Conservation (phyloP, 1,284 basidiomycete genomes). For the Trichosporon faecale region DNA sequence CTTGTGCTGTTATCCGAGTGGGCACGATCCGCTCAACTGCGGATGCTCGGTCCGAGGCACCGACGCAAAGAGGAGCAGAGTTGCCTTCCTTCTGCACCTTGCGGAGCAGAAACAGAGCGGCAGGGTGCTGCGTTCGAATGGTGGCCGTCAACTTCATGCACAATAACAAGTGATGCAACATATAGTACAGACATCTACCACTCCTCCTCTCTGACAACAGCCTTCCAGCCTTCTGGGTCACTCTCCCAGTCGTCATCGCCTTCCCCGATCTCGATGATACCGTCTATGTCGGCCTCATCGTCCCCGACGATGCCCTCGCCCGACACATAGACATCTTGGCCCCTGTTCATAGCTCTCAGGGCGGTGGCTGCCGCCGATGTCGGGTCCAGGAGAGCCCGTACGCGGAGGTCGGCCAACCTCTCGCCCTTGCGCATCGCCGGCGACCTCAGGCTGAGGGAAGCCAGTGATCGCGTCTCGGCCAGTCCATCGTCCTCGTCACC, state of each 20-base stretch:
- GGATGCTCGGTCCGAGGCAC: background rate
- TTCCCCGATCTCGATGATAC: slow-evolving; percentile 8
- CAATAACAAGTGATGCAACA: background rate
- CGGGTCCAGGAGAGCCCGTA: slow-evolving; percentile 44
- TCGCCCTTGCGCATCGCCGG: slow-evolving; percentile 21
- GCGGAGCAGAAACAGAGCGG: no score
- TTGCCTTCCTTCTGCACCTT: no score
- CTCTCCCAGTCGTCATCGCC: slow-evolving; percentile 39
- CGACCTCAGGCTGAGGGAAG: slow-evolving; percentile 29
- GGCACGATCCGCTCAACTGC: background rate
- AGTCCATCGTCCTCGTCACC: background rate
- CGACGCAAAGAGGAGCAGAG: no score
- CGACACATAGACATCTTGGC: slow-evolving; percentile 38
- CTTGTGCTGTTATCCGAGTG: background rate
- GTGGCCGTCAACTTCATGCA: no score
- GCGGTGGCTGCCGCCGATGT: slow-evolving; percentile 24
- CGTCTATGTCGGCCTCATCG: slow-evolving; percentile 11
- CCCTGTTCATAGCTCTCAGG: slow-evolving; percentile 32
- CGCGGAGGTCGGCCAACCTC: slow-evolving; percentile 34
- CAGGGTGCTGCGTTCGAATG: no score
- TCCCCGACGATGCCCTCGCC: slow-evolving; percentile 29
- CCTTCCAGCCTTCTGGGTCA: slow-evolving; percentile 37
- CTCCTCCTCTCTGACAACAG: slow-evolving; percentile 26
- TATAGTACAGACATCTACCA: slow-evolving; percentile 18
- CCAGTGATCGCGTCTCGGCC: slow-evolving; percentile 10